These are phyloP conservation scores for Cordyceps tenuipes DNA, from an alignment of 2,329 filamentous ascomycete species.

Conservation along the genomic window DNA sequence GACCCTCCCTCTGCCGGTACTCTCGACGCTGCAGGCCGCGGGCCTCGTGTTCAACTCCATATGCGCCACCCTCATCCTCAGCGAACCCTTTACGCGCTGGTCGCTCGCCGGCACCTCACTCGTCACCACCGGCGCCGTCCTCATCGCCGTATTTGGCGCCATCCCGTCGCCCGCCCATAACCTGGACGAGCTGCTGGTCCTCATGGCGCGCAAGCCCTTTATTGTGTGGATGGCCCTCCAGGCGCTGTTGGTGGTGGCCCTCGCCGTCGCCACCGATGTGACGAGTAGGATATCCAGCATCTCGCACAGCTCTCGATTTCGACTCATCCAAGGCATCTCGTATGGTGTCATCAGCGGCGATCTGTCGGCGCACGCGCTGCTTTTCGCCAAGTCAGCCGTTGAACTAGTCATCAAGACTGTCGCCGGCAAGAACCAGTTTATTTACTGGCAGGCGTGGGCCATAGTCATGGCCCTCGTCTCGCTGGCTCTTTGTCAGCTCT, in stretches of 20 bases:
- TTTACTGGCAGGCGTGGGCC: constrained; percentile 89
- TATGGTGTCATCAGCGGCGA: constrained; percentile 90
- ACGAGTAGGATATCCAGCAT: constrained; percentile 42
- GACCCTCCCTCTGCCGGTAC: constrained; percentile 82
- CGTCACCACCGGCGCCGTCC: constrained; percentile 76
- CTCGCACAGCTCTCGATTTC: constrained; percentile 56
- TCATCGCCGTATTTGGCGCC: constrained; percentile 91
- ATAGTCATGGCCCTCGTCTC: constrained; percentile 74
- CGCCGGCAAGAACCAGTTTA: constrained; percentile 86
- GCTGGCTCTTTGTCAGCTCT: constrained; percentile 82
- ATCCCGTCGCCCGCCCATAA: constrained; percentile 89
- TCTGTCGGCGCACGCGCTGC: constrained; percentile 82
- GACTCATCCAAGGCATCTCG: constrained; percentile 70
- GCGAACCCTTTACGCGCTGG: constrained; percentile 89
- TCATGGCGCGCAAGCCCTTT: constrained; percentile 68
- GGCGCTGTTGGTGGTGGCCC: constrained; percentile 58
- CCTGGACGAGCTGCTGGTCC: constrained; percentile 67
- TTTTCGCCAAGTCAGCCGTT: constrained; percentile 93
- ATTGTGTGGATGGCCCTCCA: constrained; percentile 84
- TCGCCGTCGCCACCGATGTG: constrained; percentile 56
- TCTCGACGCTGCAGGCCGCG: constrained; percentile 91
- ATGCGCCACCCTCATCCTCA: constrained; percentile 85
- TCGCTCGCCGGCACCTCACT: constrained; percentile 85
- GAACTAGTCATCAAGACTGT: constrained; percentile 83
- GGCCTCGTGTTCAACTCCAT: constrained; percentile 98